phyloP scores from a whole-genome alignment of 345 rosid genomes.

The Pelargonium nanum region DNA sequence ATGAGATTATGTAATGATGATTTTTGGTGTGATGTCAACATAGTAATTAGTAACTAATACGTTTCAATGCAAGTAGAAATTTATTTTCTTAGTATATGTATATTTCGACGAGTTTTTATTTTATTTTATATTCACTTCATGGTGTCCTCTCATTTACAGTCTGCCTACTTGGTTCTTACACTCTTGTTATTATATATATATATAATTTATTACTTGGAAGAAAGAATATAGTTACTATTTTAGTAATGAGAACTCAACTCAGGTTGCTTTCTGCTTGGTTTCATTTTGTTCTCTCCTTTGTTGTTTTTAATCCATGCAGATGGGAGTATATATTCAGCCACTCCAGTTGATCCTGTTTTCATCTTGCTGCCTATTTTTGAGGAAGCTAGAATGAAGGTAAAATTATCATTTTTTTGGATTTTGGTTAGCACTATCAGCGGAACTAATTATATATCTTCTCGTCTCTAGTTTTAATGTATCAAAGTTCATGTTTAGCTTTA shows the following conservation, averaged over 20 bases:
- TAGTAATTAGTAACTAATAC: not conserved
- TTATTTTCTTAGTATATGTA: no score
- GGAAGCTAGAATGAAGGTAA: constrained; percentile 86
- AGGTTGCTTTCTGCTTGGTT: constrained; percentile 2
- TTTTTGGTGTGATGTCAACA: no score
- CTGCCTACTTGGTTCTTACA: not conserved
- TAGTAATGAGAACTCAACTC: not conserved
- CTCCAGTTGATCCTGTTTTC: constrained; percentile 82
- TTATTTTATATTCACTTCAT: not conserved
- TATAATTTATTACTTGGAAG: not conserved
- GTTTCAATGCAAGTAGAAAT: not conserved
- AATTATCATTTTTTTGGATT: constrained; percentile 1
- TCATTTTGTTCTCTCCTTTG: not conserved
- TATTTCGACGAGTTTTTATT: not conserved
- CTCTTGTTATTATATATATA: not conserved
- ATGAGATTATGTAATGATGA: no score
- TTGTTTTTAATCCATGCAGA: constrained; percentile 27
- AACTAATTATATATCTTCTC: not conserved
- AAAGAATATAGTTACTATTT: not conserved
- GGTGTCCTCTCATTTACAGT: not conserved
- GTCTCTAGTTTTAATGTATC: no score
- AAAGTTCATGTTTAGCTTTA: not conserved
- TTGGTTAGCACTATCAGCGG: not conserved
- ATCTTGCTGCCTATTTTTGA: constrained; percentile 67
- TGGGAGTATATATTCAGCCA: constrained; percentile 67